Evolutionary conservation across 371 early-diverging fungal species (phyloP).

Genomic region (Lichtheimia corymbifera): DNA sequence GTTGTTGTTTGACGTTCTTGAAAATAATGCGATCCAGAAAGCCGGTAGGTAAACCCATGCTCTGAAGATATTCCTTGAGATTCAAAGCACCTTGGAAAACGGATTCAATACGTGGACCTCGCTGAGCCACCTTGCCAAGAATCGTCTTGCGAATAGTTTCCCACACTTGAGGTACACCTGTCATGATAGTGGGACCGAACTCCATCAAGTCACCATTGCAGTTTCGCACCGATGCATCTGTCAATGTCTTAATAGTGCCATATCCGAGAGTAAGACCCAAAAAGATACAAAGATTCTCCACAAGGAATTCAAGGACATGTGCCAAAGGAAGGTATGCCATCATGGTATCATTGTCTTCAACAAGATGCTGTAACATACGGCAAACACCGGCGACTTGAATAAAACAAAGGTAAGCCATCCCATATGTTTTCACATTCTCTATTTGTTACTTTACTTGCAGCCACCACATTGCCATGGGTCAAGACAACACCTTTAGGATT

Average conservation of each 20-base stretch:
- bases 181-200: slow-evolving; percentile 81
- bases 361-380: slow-evolving; percentile 38
- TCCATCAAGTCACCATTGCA: slow-evolving; percentile 79
- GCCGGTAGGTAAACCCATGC: slow-evolving; percentile 53
- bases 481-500: slow-evolving; percentile 73
- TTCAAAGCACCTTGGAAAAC: slow-evolving; percentile 60
- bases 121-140: slow-evolving; percentile 47
- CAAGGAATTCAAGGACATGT: slow-evolving; percentile 83
- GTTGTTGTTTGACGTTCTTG: slow-evolving; percentile 65
- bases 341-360: slow-evolving; percentile 57
- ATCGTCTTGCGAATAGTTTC: slow-evolving; percentile 80
- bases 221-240: slow-evolving; percentile 82
- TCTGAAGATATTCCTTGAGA: slow-evolving; percentile 56
- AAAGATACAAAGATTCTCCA: slow-evolving; percentile 66
- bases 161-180: slow-evolving; percentile 87
- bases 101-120: slow-evolving; percentile 19
- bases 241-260: slow-evolving; percentile 77
- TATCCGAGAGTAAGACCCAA: slow-evolving; percentile 79
- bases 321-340: slow-evolving; percentile 95
- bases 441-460: slow-evolving; percentile 61
- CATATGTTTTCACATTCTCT: too few relatives aligned
- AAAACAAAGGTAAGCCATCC: slow-evolving; percentile 38
- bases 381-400: slow-evolving; percentile 57
- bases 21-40: slow-evolving; percentile 74
- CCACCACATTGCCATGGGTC: slow-evolving; percentile 76